These are phyloP conservation scores for Tinospora cordifolia DNA, from an alignment of 164 flowering plant genomes.

Conservation along the genomic window DNA sequence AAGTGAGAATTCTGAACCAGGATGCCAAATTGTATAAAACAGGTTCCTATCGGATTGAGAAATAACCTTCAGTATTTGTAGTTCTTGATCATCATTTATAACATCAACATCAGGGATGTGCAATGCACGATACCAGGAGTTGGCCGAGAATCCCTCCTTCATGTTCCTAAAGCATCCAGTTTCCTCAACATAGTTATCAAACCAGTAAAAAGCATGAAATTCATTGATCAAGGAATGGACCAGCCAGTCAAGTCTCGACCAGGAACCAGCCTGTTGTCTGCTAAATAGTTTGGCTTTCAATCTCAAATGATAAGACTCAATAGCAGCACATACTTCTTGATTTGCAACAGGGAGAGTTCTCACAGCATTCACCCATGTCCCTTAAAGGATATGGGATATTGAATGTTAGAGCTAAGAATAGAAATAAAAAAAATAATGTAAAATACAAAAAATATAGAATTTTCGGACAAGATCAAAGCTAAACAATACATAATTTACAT, in stretches of 20 bases:
- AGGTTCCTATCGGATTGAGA: constrained; percentile 38
- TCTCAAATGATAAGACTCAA: constrained; percentile 44
- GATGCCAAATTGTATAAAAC: constrained; percentile 44
- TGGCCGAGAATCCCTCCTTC: constrained; percentile 26
- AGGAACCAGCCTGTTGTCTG: constrained; percentile 19
- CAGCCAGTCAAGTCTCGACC: constrained; percentile 43
- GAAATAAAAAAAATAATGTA: neutral
- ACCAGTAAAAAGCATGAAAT: constrained; percentile 42
- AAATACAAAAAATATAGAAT: too few relatives aligned
- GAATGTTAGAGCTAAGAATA: neutral
- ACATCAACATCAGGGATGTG: constrained; percentile 39
- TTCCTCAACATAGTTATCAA: constrained; percentile 33
- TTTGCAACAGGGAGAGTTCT: constrained; percentile 37
- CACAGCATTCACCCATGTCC: constrained; percentile 33
- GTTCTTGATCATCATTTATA: constrained; percentile 40
- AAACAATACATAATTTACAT: too few relatives aligned
- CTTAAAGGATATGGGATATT: constrained; percentile 17
- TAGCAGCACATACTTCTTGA: constrained; percentile 41
- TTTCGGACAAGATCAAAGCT: too few relatives aligned
- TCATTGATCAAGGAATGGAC: constrained; percentile 38
- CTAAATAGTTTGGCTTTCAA: constrained; percentile 35
- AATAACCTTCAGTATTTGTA: constrained; percentile 35
- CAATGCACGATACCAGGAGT: constrained; percentile 40
- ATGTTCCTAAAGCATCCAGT: constrained; percentile 34
- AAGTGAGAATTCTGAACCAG: constrained; percentile 46